phyloP scores from a whole-genome alignment of 208 protist species.

The Herpetomonas samuelpessoai region DNA sequence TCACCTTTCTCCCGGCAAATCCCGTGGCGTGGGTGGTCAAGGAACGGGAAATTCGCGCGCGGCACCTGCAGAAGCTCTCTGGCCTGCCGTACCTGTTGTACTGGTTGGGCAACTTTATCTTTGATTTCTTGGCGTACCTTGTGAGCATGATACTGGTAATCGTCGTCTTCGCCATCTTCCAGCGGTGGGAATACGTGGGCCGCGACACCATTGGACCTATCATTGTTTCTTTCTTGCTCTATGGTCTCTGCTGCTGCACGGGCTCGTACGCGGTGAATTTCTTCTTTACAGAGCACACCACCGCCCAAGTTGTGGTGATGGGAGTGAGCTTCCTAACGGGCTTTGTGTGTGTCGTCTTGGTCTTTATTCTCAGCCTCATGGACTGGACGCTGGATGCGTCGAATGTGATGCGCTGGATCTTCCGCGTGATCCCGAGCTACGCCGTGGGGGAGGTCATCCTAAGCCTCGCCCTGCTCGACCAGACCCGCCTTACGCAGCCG shows the following conservation, averaged over 20 bases:
- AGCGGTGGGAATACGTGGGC: slow-evolving; percentile 45
- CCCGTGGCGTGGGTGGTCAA: slow-evolving; percentile 70
- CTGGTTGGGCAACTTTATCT: slow-evolving; percentile 71
- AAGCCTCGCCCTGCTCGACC: slow-evolving; percentile 38
- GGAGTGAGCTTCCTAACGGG: slow-evolving; percentile 54
- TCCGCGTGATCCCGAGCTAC: slow-evolving; percentile 52
- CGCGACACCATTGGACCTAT: slow-evolving; percentile 25
- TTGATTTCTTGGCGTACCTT: slow-evolving; percentile 47
- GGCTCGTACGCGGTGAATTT: slow-evolving; percentile 56
- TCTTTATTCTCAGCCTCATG: slow-evolving; percentile 43
- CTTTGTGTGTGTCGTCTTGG: slow-evolving; percentile 51
- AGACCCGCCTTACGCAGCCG: slow-evolving; percentile 9
- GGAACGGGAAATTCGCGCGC: slow-evolving; percentile 64
- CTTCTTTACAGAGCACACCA: slow-evolving; percentile 50
- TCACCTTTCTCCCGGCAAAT: slow-evolving; percentile 66
- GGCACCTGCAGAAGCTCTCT: slow-evolving; percentile 78
- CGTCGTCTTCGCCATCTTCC: slow-evolving; percentile 41
- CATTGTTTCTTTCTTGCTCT: slow-evolving; percentile 35
- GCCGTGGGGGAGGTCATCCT: slow-evolving; percentile 60
- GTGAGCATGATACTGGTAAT: slow-evolving; percentile 35
- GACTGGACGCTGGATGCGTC: slow-evolving; percentile 24
- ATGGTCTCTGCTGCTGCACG: slow-evolving; percentile 35
- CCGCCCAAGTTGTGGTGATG: slow-evolving; percentile 48
- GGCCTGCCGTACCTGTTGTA: slow-evolving; percentile 60
- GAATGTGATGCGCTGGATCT: slow-evolving; percentile 38